phyloP scores from a whole-genome alignment of 163 green algal species.

The Prototheca wickerhamii region DNA sequence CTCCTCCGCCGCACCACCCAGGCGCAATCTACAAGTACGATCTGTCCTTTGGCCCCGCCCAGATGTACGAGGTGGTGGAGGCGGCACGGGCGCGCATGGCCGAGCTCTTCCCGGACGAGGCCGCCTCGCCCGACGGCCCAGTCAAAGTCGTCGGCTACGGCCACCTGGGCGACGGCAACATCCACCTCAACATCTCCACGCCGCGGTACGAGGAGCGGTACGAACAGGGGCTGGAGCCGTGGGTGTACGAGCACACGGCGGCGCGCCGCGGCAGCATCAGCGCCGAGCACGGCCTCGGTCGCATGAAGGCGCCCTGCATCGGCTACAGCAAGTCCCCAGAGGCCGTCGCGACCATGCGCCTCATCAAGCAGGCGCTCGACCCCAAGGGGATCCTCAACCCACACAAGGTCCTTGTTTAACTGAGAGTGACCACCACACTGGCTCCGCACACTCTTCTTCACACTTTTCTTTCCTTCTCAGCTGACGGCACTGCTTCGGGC shows the following conservation, averaged over 20 bases:
- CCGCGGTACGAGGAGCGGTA: constrained; percentile 35
- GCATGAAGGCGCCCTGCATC: constrained; percentile 79
- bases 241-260: constrained; percentile 83
- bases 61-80: constrained; percentile 78
- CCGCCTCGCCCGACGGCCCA: neutral
- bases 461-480: too few species aligned
- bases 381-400: constrained; percentile 89
- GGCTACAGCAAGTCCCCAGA: constrained; percentile 59
- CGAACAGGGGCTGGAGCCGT: constrained; percentile 73
- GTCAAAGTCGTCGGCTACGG: constrained; percentile 65
- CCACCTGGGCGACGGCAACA: constrained; percentile 92
- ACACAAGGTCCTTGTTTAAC: constrained; percentile 75
- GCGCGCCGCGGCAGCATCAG: constrained; percentile 68
- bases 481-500: too few species aligned
- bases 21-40: constrained; percentile 65
- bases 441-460: too few species aligned
- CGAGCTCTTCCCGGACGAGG: constrained; percentile 8
- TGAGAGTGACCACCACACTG: too few species aligned
- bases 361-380: constrained; percentile 81
- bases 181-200: constrained; percentile 91
- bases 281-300: constrained; percentile 90
- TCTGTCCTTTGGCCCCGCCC: constrained; percentile 42
- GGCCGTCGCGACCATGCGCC: constrained; percentile 69
- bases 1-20: neutral
- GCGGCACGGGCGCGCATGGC: constrained; percentile 40